Evolutionary conservation across 805 yeast species (phyloP), one percentile per base, ranked within the genome.

Genomic region (Candida namnaoensis): DNA sequence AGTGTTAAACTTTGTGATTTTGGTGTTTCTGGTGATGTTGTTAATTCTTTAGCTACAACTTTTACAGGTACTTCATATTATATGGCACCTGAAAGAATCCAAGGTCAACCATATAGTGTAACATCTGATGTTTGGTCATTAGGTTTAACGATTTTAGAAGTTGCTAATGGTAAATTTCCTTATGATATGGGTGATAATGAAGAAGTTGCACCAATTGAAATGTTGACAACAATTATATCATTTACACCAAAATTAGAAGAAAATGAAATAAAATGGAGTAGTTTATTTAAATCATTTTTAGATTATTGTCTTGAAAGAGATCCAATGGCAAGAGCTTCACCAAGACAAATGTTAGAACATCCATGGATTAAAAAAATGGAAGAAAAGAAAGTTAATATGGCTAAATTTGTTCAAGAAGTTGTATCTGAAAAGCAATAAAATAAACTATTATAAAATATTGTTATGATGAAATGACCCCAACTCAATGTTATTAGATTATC

Each of bases 71-170:
- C 99, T 0, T 90, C 95, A 10, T 91, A 87, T 58, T 93, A 93
- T 61, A 93, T 93, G 99, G 98, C 99, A 0, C 99, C 99, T 0
- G 99, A 93, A 61, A 73, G 99, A 52, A 91, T 93, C 40, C 86
- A 86, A 66, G 97, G 96, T 27, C 91, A 88, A 56, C 93, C 96
- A 1, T 93, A 93, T 57, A 83, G 95, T 10, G 96, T 91, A 4
- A 86, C 95, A 5, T 82, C 95, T 53, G 99, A 93, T 58, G 91
- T 93, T 13, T 93, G 99, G 99, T 88, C 97, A 1, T 64, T 93
- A 30, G 99, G 99, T 0, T 68, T 93, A 44, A 90, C 98, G 2
- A 65, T 93, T 38, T 66, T 93, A 54, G 99, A 93, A 57, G 96
- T 91, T 26, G 96, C 98, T 5, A 80, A 78, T 55, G 95, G 95